Base-by-base conservation (phyloP, 2,329 filamentous ascomycete genomes). In the Microsporum audouinii region DNA sequence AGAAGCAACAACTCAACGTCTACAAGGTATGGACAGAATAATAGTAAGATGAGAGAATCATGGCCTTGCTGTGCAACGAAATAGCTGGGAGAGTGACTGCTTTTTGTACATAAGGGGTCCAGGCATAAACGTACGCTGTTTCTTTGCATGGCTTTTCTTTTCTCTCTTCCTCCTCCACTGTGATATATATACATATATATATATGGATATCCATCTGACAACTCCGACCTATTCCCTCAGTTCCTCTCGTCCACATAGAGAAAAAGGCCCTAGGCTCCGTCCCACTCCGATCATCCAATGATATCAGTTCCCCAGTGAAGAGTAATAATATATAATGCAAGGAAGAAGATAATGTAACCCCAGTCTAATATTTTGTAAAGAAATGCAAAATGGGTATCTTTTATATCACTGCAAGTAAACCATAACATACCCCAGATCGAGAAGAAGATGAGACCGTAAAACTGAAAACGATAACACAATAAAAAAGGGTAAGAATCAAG, bases 391-490 rank as follows among this genome's bases (percentile, higher is more conserved):
- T 33, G 49, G 49, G 49, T 53, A 53, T 53, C 49, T 53, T 23
- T 53, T 53, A 43, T 33, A 53, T 53, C 49, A 53, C 49, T 53
- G 49, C 49, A 53, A 53, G 49, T 53, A 53, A 53, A 53, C 49
- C 49, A 31, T 29, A 53, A 53, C 49, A 53, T 53, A 53, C 49
- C 49, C 31, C 49, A 33, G 49, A 27, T 53, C 27, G 29, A 53
- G 31, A 53, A 53, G 31, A 53, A 53, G 31, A 53, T 27, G 8
- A 33, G 33, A n/a, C 10, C 27, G 49, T 53, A 33, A 34, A 53
- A 53, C 27, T 53, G 49, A 53, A 53, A 53, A 49, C 17, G 12
- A 33, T 8, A 34, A 53, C 12, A 17, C 10, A n/a, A 5, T 4
- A 49, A 31, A 49, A 31, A 31, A 53, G 27, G 39, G n/a, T 7